Conservation (phyloP, 2,329 filamentous ascomycete species). For the Fusarium metavorans region DNA sequence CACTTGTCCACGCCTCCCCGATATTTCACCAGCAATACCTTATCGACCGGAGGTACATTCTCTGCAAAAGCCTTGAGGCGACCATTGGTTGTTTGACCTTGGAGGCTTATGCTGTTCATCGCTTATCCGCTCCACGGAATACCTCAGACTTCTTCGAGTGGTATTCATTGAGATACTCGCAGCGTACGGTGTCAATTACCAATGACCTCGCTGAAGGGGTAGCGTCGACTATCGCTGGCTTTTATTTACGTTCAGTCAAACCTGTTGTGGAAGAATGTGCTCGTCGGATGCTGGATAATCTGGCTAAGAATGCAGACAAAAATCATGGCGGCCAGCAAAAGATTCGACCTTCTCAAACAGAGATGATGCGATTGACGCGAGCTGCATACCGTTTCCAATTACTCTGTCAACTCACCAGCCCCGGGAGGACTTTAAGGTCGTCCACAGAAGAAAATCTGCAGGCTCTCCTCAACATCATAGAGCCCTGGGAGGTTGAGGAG, state of each 20-base stretch:
- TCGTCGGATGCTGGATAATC: background rate
- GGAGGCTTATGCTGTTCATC: slow-evolving; percentile 15
- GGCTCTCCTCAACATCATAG: background rate
- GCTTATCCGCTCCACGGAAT: background rate
- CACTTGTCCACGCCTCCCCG: slow-evolving; percentile 20
- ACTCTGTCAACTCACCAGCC: slow-evolving; percentile 6
- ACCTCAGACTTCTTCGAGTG: background rate
- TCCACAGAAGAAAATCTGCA: background rate
- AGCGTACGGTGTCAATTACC: background rate
- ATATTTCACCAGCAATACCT: slow-evolving; percentile 19
- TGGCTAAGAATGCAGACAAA: background rate
- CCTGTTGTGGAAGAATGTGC: background rate
- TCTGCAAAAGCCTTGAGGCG: slow-evolving; percentile 6
- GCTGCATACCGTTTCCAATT: slow-evolving; percentile 27
- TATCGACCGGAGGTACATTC: slow-evolving; percentile 12
- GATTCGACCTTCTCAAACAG: background rate
- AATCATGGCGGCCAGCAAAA: background rate
- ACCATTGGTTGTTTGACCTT: slow-evolving; percentile 3
- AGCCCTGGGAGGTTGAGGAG: background rate
- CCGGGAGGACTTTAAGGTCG: background rate
- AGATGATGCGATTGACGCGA: slow-evolving; percentile 15
- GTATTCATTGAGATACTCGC: background rate
- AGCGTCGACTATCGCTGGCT: background rate
- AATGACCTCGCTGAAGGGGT: background rate
- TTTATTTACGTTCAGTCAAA: background rate